Evolutionary conservation across 108 stramenopile species (phyloP), one percentile per base, ranked within the genome.

Genomic region (Ochromonas danica): DNA sequence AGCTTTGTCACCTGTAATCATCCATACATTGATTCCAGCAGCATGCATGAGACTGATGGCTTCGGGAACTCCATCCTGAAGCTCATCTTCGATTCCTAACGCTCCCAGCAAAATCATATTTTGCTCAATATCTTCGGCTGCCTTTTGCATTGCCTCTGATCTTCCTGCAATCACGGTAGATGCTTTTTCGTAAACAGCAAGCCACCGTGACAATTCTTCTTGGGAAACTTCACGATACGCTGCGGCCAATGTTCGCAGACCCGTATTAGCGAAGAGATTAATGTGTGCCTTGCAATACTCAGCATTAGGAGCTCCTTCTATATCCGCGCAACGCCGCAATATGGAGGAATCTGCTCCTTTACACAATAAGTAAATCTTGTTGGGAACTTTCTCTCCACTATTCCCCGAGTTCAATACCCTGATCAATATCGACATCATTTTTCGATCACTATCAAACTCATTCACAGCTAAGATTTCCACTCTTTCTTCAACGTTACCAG

Each of bases 1-100:
- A 40, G 92, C 83, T 79, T 99, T 99, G 84, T 97, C 98, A 33
- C 98, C 98, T 1, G 98, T 99, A 38, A 99, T 91, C 31, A 99
- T 93, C 95, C 95, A 97, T 3, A 99, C 86, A 81, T 93, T 94
- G 71, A 99, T 93, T 33, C 95, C 95, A 35, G 96, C 98, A 40
- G 89, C 87, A 72, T 80, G 89, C 10, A 99, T 87, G 0, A 87
- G 93, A 1, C 91, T 80, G 70, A 99, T 96, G 17, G 95, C 92
- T 61, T 91, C 84, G 6, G 94, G 92, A 2, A 97, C 98, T 14
- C 93, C 95, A 42, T 93, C 92, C 82, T 99, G 98, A 14, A 99
- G 85, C 84, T 91, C 92, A 78, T 99, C 98, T 88, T 99, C 98
- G 79, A 97, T 96, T 33, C 94, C 96, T 2, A 95, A 95, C 43